These are phyloP conservation scores for Dendrobium officinale DNA, from an alignment of 106 monocot genomes.

Conservation along the genomic window DNA sequence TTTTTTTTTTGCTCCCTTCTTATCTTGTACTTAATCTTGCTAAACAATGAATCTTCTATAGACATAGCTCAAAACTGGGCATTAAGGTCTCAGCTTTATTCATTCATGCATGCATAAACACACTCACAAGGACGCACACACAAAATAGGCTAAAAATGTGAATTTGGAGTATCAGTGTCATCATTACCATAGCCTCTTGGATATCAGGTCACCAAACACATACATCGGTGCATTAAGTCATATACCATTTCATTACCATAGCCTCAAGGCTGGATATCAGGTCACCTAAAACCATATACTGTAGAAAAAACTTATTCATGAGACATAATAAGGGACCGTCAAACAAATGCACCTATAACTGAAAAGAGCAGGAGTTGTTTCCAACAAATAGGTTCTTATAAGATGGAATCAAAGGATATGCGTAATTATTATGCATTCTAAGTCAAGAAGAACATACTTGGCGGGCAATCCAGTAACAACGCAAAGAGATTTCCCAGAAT, in stretches of 20 bases:
- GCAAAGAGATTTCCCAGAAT: conserved; percentile 62
- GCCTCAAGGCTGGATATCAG: background rate
- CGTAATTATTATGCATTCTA: background rate
- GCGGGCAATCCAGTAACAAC: conserved; percentile 79
- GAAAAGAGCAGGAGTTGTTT: background rate
- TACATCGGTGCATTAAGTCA: too few species aligned
- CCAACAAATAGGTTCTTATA: background rate
- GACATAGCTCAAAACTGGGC: background rate
- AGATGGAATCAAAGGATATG: background rate
- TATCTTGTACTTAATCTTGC: too few species aligned
- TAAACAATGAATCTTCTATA: background rate
- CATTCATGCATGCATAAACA: background rate
- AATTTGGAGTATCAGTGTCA: too few species aligned
- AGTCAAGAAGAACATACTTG: conserved; percentile 32
- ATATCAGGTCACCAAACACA: too few species aligned
- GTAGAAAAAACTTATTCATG: background rate
- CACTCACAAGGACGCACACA: background rate
- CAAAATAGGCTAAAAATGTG: background rate
- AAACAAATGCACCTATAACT: background rate
- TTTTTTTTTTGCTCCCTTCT: too few species aligned
- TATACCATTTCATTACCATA: background rate
- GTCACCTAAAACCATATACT: background rate
- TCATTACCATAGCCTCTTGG: background rate
- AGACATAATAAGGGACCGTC: background rate
- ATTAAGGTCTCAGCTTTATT: background rate